phyloP scores from a whole-genome alignment of 2,329 filamentous ascomycete species.

The Ceratocystis diversiconidia region DNA sequence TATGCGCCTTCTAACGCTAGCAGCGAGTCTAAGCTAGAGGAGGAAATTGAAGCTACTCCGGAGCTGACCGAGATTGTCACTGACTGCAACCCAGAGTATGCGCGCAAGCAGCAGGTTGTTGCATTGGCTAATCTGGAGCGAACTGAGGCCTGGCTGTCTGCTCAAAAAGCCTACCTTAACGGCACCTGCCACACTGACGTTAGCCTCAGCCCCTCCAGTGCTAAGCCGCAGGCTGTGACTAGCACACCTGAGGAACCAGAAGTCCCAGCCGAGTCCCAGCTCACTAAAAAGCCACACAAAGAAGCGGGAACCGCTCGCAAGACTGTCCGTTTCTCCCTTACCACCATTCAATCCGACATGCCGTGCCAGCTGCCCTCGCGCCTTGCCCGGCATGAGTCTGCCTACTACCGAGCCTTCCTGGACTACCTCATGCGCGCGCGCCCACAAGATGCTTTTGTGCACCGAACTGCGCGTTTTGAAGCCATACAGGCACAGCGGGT shows the following conservation, averaged over 20 bases:
- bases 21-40: constrained; percentile 23
- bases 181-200: constrained; percentile 42
- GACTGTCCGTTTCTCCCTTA: constrained; percentile 58
- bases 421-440: constrained; percentile 53
- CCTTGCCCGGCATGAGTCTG: constrained; percentile 49
- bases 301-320: constrained; percentile 30
- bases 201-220: constrained; percentile 14
- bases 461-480: constrained; percentile 74
- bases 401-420: constrained; percentile 81
- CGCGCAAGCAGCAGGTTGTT: constrained; percentile 54
- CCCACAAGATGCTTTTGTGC: constrained; percentile 63
- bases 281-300: not conserved
- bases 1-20: constrained; percentile 23
- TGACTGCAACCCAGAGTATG: constrained; percentile 63
- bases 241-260: not conserved
- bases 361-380: constrained; percentile 39
- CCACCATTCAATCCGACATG: constrained; percentile 31
- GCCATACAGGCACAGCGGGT: constrained; percentile 72
- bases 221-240: constrained; percentile 12
- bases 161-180: constrained; percentile 64
- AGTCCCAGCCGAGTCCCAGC: not conserved
- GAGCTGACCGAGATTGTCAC: constrained; percentile 44
- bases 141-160: constrained; percentile 72
- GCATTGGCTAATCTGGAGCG: constrained; percentile 66
- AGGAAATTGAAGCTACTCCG: constrained; percentile 29